phyloP scores from a whole-genome alignment of 805 yeast species.

The Maudiozyma pseudohumilis region DNA sequence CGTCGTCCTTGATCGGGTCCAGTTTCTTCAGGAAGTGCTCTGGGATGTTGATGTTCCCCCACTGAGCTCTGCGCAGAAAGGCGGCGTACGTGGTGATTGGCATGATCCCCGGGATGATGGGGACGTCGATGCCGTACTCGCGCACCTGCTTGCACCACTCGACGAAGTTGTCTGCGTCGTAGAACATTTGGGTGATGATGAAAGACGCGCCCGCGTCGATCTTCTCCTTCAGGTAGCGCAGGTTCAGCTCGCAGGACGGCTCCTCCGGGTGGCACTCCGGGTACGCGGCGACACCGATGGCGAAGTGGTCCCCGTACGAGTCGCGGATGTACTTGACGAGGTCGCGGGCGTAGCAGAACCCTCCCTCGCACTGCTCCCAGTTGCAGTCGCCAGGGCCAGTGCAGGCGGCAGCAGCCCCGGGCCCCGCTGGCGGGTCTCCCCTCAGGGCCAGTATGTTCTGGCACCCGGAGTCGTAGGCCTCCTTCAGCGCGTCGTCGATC shows the following conservation, averaged over 20 bases:
- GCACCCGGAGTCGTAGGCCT: constrained; percentile 87
- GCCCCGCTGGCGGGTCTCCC: constrained; percentile 91
- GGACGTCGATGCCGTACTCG: constrained; percentile 63
- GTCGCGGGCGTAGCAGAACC: constrained; percentile 82
- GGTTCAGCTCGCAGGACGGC: constrained; percentile 35
- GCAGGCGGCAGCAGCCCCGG: too few species aligned
- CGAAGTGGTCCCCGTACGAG: constrained; percentile 79
- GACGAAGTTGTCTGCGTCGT: constrained; percentile 80
- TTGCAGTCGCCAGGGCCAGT: constrained; percentile 30
- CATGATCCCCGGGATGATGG: constrained; percentile 97
- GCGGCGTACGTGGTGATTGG: constrained; percentile 94
- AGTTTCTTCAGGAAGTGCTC: constrained; percentile 55
- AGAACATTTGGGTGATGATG: constrained; percentile 93
- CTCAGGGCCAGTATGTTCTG: constrained; percentile 89
- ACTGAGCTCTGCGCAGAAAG: constrained; percentile 83
- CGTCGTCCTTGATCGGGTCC: constrained; percentile 84
- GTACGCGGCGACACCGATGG: constrained; percentile 93
- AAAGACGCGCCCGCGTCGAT: constrained; percentile 92
- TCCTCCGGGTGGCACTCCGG: constrained; percentile 98
- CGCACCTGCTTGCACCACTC: constrained; percentile 69
- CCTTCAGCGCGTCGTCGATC: constrained; percentile 75
- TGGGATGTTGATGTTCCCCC: constrained; percentile 86
- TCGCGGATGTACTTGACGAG: constrained; percentile 64
- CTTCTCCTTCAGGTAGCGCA: constrained; percentile 68
- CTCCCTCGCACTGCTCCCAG: constrained; percentile 49